Base-by-base conservation (phyloP, 352 stramenopile genomes). In the Pythium oligandrum region DNA sequence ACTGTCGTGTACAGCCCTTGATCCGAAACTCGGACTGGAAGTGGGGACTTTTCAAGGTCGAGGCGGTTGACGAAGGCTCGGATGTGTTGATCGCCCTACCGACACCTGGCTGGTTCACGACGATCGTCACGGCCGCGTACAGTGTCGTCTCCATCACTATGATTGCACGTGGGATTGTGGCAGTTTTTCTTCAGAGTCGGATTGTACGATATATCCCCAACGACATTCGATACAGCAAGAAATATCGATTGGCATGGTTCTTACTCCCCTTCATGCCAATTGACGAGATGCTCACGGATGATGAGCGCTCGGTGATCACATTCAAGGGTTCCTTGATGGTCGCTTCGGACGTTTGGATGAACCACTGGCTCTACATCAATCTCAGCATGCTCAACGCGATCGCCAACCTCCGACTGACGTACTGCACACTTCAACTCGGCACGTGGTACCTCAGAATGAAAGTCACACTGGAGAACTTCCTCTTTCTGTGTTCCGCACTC, bases 341-440 rank as follows among this genome's bases (percentile, higher is more conserved):
- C 56, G 76, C 69, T 0, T 84, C 76, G 1, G 73, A 85, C 32
- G 53, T 82, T 2, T 85, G 76, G 76, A 82, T 85, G 51, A 87
- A 85, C 53, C 73, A 87, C 45, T 87, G 76, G 76, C 60, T 85
- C 1, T 87, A 85, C 58, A 83, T 85, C 4, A 38, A 65, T 3
- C 43, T 85, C 0, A 85, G 76, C 49, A 77, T 85, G 11, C 47
- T 83, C 33, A 74, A 87, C 9, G 55, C 71, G 6, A 50, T 83
- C 8, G 48, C 66, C 2, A 83, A 70, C 46, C 9, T 85, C 0
- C 67, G 74, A 0, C 60, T 76, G 50, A 82, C 60, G 10, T 85
- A 85, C 44, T 60, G 67, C 6, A 59, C 75, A 2, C 59, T 78
- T 3, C 51, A 80, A 34, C 71, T 82, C 10, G 76, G 71, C 4